Evolutionary conservation across 441 rosid genomes (phyloP).

Genomic region (Theobroma grandiflorum): DNA sequence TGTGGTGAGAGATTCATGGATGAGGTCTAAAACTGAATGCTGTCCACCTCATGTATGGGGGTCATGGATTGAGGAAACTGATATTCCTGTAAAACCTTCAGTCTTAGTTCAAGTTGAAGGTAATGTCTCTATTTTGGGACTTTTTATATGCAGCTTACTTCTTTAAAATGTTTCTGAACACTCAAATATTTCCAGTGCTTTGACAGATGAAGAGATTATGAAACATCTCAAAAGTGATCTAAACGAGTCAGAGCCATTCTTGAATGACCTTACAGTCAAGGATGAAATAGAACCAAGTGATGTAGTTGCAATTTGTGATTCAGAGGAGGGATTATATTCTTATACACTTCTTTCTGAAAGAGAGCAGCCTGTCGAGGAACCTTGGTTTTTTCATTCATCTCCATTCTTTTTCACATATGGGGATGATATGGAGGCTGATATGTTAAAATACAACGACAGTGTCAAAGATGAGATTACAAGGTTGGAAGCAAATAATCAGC

Average conservation of each 20-base stretch:
- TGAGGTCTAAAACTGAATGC: slow-evolving; percentile 46
- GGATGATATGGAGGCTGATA: slow-evolving; percentile 41
- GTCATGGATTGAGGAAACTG: slow-evolving; percentile 76
- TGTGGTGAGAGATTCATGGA: slow-evolving; percentile 86
- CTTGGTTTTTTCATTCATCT: slow-evolving; percentile 70
- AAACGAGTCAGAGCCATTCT: slow-evolving; percentile 43
- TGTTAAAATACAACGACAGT: slow-evolving; percentile 35
- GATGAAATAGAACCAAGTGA: slow-evolving; percentile 42
- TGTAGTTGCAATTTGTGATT: slow-evolving; percentile 37
- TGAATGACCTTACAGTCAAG: slow-evolving; percentile 43
- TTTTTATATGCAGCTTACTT: slow-evolving; percentile 34
- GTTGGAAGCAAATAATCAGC: slow-evolving; percentile 44
- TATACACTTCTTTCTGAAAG: slow-evolving; percentile 47
- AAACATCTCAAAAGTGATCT: slow-evolving; percentile 39
- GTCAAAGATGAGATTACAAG: slow-evolving; percentile 37
- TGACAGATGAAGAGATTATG: slow-evolving; percentile 73
- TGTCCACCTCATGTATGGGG: slow-evolving; percentile 63
- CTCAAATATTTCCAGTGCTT: slow-evolving; percentile 95
- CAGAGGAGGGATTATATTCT: slow-evolving; percentile 38
- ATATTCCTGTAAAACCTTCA: slow-evolving; percentile 44
- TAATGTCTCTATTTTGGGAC: slow-evolving; percentile 52
- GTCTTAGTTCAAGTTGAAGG: slow-evolving; percentile 55
- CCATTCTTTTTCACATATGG: slow-evolving; percentile 34
- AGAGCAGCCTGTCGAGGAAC: slow-evolving; percentile 90
- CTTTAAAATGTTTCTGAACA: slow-evolving; percentile 69